Evolutionary conservation across 2,329 filamentous ascomycete genomes (phyloP).

Genomic region (Karstenula rhodostoma): DNA sequence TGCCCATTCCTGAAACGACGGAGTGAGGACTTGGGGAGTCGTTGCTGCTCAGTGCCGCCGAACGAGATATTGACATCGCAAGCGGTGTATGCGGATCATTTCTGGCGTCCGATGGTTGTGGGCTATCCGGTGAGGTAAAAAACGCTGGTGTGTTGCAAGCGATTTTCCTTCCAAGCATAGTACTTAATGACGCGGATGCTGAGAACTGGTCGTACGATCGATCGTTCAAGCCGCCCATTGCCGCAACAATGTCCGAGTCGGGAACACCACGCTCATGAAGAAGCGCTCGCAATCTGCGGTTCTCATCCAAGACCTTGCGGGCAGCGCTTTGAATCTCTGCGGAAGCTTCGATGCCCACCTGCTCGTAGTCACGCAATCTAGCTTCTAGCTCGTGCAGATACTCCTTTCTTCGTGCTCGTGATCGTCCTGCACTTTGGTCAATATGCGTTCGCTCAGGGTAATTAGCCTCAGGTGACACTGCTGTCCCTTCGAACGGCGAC

Average conservation of each 20-base stretch:
- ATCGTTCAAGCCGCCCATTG: constrained; percentile 34
- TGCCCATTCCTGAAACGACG: constrained; percentile 42
- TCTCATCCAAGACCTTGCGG: constrained; percentile 73
- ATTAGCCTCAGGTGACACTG: not conserved
- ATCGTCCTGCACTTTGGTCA: constrained; percentile 59
- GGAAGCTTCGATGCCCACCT: constrained; percentile 71
- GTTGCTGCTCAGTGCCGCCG: constrained; percentile 34
- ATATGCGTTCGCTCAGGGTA: not conserved
- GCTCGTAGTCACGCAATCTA: constrained; percentile 69
- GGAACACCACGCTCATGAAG: constrained; percentile 65
- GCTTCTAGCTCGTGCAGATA: constrained; percentile 75
- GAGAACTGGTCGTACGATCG: constrained; percentile 39
- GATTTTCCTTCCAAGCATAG: constrained; percentile 43
- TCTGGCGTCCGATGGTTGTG: constrained; percentile 21
- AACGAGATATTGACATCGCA: constrained; percentile 30
- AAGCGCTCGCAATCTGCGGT: constrained; percentile 68
- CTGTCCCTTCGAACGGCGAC: not conserved
- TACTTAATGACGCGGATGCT: constrained; percentile 34
- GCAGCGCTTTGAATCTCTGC: constrained; percentile 77
- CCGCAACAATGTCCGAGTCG: constrained; percentile 60
- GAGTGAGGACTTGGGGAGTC: constrained; percentile 43
- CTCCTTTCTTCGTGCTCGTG: constrained; percentile 76
- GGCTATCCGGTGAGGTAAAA: constrained; percentile 27
- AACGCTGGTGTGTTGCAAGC: constrained; percentile 30
- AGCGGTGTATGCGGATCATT: constrained; percentile 29